A percentile compares a stretch with the other conserved stretches of the same genome.
Conservation (phyloP, 148 eudicot genomes). For the Tetragonia tetragonoides region DNA sequence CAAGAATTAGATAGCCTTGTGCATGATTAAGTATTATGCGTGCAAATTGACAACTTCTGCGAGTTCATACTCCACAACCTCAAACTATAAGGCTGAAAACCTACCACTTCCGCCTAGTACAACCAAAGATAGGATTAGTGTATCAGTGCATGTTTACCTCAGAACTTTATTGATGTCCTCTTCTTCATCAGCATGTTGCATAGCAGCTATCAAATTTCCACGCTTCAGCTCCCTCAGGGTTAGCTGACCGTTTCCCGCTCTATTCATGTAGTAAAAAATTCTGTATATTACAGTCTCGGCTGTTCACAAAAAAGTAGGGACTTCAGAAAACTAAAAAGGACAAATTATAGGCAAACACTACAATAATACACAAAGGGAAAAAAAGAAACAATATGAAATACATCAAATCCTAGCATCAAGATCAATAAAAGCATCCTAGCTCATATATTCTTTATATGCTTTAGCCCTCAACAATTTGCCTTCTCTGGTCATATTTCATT, state of each 20-base stretch:
- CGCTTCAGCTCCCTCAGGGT: constrained; percentile 93
- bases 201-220: constrained; percentile 81
- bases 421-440: not conserved
- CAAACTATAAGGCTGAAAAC: not conserved
- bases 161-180: constrained; percentile 96
- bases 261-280: constrained; percentile 92
- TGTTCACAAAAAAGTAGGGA: constrained; percentile 34
- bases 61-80: not conserved
- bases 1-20: not conserved
- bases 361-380: not conserved
- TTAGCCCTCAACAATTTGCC: not conserved
- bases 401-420: not conserved
- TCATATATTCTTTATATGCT: not conserved
- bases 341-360: not conserved
- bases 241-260: constrained; percentile 85
- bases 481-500: not conserved
- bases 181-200: constrained; percentile 99
- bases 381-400: not conserved
- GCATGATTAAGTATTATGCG: not conserved
- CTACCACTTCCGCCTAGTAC: not conserved
- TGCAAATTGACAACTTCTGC: not conserved
- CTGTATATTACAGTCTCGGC: constrained; percentile 99
- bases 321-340: constrained; percentile 18
- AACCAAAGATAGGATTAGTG: not conserved
- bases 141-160: constrained; percentile 45